A percentile compares a stretch with the other conserved stretches of the same genome.
Conservation (phyloP, 257 asterid genomes). For the Capsicum baccatum region DNA sequence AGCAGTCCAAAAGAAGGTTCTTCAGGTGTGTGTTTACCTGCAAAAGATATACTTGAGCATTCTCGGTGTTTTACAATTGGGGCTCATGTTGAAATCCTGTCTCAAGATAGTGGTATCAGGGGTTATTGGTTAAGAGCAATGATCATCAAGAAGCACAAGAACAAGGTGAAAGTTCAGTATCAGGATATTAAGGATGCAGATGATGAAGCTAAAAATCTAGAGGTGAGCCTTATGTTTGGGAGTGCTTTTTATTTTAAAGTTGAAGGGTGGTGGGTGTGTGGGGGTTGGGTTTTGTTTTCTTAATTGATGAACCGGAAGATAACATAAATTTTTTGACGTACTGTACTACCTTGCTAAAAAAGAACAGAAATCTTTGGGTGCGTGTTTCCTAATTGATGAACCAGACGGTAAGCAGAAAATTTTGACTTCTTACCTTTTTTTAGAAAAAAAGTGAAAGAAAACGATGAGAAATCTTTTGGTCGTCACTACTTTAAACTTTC, state of each 20-base stretch:
- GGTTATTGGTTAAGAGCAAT: constrained; percentile 92
- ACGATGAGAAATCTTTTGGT: background rate
- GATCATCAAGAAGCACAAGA: constrained; percentile 68
- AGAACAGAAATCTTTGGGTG: background rate
- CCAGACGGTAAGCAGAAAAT: background rate
- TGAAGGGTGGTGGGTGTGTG: background rate
- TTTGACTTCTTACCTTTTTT: background rate
- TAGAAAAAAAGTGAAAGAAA: no score
- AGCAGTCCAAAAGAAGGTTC: constrained; percentile 32
- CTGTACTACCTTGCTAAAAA: background rate
- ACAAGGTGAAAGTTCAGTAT: constrained; percentile 76
- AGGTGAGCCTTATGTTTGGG: constrained; percentile 48
- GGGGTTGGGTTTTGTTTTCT: background rate
- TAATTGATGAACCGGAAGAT: background rate
- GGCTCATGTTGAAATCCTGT: constrained; percentile 75
- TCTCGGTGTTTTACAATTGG: constrained; percentile 52
- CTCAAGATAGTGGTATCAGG: constrained; percentile 85
- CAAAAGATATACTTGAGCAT: constrained; percentile 29
- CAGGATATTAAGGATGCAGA: constrained; percentile 74
- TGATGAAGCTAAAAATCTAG: constrained; percentile 67
- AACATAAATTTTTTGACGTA: background rate
- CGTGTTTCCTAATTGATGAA: background rate
- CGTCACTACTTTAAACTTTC: background rate
- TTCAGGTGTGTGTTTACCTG: constrained; percentile 28
- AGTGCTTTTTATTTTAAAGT: background rate